phyloP scores from a whole-genome alignment of 495 filamentous ascomycete genomes.

The Trichoderma reesei region DNA sequence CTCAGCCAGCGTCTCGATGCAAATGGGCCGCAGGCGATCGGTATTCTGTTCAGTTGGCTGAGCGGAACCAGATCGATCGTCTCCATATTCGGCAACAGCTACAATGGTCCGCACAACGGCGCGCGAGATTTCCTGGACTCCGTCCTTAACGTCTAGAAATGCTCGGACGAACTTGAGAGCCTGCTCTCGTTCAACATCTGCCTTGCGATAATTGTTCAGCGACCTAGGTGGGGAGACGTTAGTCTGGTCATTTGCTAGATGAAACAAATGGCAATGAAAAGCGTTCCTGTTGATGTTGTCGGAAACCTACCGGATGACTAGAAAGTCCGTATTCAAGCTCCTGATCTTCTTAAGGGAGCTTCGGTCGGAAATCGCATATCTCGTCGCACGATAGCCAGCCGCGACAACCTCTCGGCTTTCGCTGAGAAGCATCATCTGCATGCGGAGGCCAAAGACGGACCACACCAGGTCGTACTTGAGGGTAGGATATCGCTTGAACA shows the following conservation, averaged over 20 bases:
- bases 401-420: constrained; percentile 93
- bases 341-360: constrained; percentile 83
- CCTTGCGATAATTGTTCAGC: constrained; percentile 87
- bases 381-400: constrained; percentile 83
- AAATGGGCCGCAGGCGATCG: constrained; percentile 80
- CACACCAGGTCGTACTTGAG: constrained; percentile 93
- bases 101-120: constrained; percentile 80
- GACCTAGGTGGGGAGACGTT: constrained; percentile 39
- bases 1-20: constrained; percentile 84
- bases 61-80: constrained; percentile 67
- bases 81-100: constrained; percentile 76
- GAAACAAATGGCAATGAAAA: no score
- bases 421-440: constrained; percentile 90
- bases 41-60: constrained; percentile 46
- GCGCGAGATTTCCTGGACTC: constrained; percentile 77
- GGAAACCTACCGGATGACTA: constrained; percentile 59
- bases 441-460: constrained; percentile 83
- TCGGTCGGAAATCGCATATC: constrained; percentile 89
- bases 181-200: constrained; percentile 92
- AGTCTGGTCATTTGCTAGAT: not conserved
- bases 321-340: constrained; percentile 75
- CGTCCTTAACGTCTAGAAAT: constrained; percentile 92
- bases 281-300: not conserved
- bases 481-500: constrained; percentile 87
- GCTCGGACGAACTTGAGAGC: constrained; percentile 92